A percentile compares a stretch with the other conserved stretches of the same genome.
These are phyloP conservation scores for Ceriops zippeliana DNA, from an alignment of 345 rosid species.

Conservation along the genomic window DNA sequence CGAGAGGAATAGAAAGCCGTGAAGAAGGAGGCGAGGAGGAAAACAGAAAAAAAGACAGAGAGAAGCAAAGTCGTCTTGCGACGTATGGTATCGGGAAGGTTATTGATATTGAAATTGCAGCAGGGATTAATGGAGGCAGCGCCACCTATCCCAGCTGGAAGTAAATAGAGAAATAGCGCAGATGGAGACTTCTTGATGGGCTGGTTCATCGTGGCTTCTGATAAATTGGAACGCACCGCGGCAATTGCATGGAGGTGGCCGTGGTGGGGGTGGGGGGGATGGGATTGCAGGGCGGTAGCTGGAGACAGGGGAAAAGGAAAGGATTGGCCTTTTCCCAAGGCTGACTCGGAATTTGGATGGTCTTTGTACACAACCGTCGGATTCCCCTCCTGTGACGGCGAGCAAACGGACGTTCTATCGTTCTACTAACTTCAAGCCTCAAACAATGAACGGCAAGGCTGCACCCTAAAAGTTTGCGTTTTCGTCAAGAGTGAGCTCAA, in stretches of 20 bases:
- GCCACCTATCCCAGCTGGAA: constrained; percentile 2
- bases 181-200: constrained; percentile 10
- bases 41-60: constrained; percentile 19
- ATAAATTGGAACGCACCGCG: background rate
- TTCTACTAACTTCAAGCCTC: too few relatives aligned
- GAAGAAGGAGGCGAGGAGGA: constrained; percentile 21
- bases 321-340: background rate
- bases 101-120: background rate
- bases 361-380: too few relatives aligned
- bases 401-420: too few relatives aligned
- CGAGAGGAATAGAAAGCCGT: constrained; percentile 27
- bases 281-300: too few relatives aligned
- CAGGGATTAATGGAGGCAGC: background rate
- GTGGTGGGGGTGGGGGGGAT: too few relatives aligned
- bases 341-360: too few relatives aligned
- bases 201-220: background rate
- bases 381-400: too few relatives aligned
- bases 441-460: too few relatives aligned
- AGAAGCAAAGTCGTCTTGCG: constrained; percentile 10
- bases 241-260: too few relatives aligned
- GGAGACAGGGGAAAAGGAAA: background rate
- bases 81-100: constrained; percentile 18
- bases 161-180: constrained; percentile 1
- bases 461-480: too few relatives aligned
- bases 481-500: too few relatives aligned